Percentiles rank a stretch among this genome's conserved stretches.
phyloP scores from a whole-genome alignment of 257 asterid species.

The Jaltomata sinuosa region DNA sequence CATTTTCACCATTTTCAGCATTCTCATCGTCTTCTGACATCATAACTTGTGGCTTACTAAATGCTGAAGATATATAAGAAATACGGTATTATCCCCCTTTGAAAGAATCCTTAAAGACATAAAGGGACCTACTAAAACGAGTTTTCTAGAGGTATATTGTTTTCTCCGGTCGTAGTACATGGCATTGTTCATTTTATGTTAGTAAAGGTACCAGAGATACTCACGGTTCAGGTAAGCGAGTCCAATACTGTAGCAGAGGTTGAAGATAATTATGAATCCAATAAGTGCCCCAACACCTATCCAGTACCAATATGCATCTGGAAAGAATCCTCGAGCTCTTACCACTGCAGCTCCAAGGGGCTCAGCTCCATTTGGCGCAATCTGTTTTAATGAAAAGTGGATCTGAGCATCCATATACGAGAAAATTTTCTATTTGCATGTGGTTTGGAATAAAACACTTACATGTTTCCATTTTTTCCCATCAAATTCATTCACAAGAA shows the following conservation, averaged over 20 bases:
- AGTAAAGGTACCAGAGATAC: conserved; percentile 7
- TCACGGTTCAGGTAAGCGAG: conserved; percentile 45
- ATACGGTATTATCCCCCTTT: background rate
- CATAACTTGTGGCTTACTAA: conserved; percentile 36
- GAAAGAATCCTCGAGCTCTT: conserved; percentile 24
- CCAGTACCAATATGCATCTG: conserved; percentile 33
- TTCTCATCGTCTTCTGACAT: conserved; percentile 23
- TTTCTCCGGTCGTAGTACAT: background rate
- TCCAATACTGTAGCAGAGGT: conserved; percentile 11
- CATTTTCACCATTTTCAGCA: background rate
- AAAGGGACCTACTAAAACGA: background rate
- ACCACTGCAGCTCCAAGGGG: conserved; percentile 18
- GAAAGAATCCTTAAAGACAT: background rate
- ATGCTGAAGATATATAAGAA: conserved; percentile 31
- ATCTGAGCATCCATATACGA: background rate
- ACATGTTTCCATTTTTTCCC: conserved; percentile 58
- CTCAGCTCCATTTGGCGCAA: conserved; percentile 1
- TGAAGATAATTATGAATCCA: conserved; percentile 18
- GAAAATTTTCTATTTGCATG: background rate
- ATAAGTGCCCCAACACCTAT: conserved; percentile 29
- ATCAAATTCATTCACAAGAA: conserved; percentile 52
- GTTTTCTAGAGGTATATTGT: background rate
- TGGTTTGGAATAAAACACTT: background rate
- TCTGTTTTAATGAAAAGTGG: background rate
- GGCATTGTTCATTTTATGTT: background rate